A percentile compares a stretch with the other conserved stretches of the same genome.
These are phyloP conservation scores for Nidularia pulvinata DNA, from an alignment of 768 basidiomycete species.

Conservation along the genomic window DNA sequence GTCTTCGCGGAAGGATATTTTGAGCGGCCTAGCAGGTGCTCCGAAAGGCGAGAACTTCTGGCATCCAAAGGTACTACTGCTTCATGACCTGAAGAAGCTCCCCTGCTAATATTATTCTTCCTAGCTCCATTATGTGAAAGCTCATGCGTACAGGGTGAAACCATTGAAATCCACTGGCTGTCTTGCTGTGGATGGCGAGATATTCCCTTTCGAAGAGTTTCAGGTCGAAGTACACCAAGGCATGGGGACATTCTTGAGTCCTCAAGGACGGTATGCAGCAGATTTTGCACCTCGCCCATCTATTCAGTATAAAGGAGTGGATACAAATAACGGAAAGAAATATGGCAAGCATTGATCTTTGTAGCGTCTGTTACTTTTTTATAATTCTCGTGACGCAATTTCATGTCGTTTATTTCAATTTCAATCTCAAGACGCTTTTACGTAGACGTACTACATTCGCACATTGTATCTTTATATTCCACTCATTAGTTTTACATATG, in stretches of 20 bases:
- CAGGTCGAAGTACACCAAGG: constrained; percentile 76
- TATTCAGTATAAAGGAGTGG: too few species aligned
- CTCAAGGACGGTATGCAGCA: constrained; percentile 57
- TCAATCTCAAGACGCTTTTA: too few species aligned
- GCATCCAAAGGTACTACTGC: constrained; percentile 45
- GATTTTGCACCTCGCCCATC: constrained; percentile 36
- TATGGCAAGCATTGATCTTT: background rate
- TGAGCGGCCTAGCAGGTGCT: constrained; percentile 59
- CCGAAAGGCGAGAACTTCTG: constrained; percentile 63
- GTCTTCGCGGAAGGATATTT: constrained; percentile 49
- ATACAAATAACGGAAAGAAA: background rate
- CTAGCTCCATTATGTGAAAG: constrained; percentile 75
- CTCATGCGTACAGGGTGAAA: constrained; percentile 70
- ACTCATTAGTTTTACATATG: too few species aligned
- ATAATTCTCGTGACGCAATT: too few species aligned
- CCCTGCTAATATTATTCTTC: background rate
- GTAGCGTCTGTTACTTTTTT: too few species aligned
- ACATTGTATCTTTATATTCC: too few species aligned
- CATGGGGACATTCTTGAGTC: constrained; percentile 66
- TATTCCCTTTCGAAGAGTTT: constrained; percentile 71
- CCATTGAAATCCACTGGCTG: constrained; percentile 52
- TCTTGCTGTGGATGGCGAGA: constrained; percentile 80
- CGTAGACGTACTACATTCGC: too few species aligned
- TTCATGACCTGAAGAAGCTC: background rate
- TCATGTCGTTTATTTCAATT: too few species aligned